phyloP scores from a whole-genome alignment of 805 yeast genomes.

The Suhomyces faveliae region DNA sequence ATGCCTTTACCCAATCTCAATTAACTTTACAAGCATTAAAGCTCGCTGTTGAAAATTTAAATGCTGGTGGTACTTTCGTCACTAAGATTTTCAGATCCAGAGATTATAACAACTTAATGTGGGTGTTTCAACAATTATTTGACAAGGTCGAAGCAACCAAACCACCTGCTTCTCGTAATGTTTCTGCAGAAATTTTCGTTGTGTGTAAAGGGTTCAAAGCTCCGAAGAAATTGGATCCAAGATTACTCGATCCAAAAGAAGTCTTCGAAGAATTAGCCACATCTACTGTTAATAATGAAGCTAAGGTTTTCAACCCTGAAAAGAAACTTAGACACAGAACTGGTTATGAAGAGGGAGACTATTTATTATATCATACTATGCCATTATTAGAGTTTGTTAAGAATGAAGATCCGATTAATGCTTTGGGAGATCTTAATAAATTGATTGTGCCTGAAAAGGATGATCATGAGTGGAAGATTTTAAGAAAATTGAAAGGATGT shows the following conservation, averaged over 20 bases:
- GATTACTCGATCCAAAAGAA: constrained; percentile 84
- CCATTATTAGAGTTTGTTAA: constrained; percentile 79
- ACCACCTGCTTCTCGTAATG: constrained; percentile 98
- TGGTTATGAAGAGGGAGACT: constrained; percentile 96
- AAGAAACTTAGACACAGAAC: constrained; percentile 85
- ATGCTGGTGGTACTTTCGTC: constrained; percentile 91
- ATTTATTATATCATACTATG: constrained; percentile 64
- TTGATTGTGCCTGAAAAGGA: constrained; percentile 55
- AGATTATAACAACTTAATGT: constrained; percentile 93
- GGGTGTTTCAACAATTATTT: constrained; percentile 96
- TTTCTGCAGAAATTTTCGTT: constrained; percentile 97
- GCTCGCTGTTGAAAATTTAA: constrained; percentile 89
- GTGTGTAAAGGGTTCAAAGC: constrained; percentile 96
- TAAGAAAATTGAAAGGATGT: constrained; percentile 72
- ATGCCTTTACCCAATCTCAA: constrained; percentile 97
- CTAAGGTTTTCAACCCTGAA: constrained; percentile 93
- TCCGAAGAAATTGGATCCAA: constrained; percentile 91
- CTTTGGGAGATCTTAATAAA: constrained; percentile 70
- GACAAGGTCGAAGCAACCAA: constrained; percentile 98
- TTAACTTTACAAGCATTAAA: constrained; percentile 90
- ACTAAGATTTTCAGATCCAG: constrained; percentile 98
- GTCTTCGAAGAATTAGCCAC: constrained; percentile 86
- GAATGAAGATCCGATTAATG: constrained; percentile 77
- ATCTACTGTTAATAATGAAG: constrained; percentile 73
- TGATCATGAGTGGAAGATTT: constrained; percentile 69